Conservation (phyloP, 495 filamentous ascomycete species). For the Neurospora sublineolata region DNA sequence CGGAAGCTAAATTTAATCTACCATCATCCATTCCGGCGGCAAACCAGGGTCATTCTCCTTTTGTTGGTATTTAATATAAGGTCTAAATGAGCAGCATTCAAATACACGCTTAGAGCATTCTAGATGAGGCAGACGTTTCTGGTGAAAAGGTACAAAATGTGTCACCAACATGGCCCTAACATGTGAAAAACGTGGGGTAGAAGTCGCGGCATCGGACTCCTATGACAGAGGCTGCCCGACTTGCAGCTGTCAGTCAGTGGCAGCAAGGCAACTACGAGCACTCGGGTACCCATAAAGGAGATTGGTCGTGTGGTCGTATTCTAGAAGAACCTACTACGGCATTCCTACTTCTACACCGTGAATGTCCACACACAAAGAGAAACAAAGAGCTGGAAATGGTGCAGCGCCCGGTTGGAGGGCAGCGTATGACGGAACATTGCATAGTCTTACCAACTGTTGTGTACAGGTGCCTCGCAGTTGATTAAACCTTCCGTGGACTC, state of each 20-base stretch:
- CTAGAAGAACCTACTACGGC: background rate
- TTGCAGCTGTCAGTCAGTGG: background rate
- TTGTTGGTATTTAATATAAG: background rate
- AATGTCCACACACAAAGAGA: background rate
- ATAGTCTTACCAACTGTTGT: background rate
- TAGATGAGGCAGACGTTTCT: background rate
- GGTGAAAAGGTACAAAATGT: background rate
- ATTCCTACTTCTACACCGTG: background rate
- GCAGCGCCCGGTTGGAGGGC: background rate
- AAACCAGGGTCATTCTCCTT: background rate
- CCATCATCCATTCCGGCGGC: background rate
- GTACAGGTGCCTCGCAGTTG: background rate
- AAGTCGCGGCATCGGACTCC: background rate
- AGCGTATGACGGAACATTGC: background rate
- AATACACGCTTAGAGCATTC: background rate
- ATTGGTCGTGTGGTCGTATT: background rate
- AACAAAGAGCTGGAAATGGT: background rate
- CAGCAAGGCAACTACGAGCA: background rate
- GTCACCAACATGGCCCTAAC: background rate
- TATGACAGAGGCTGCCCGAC: background rate
- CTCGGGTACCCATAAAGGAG: background rate
- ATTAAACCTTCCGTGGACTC: background rate
- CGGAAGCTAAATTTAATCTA: background rate
- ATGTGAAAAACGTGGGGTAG: background rate
- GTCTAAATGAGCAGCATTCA: background rate